phyloP scores from a whole-genome alignment of 257 asterid species.

The Paraleonurus japonicus region DNA sequence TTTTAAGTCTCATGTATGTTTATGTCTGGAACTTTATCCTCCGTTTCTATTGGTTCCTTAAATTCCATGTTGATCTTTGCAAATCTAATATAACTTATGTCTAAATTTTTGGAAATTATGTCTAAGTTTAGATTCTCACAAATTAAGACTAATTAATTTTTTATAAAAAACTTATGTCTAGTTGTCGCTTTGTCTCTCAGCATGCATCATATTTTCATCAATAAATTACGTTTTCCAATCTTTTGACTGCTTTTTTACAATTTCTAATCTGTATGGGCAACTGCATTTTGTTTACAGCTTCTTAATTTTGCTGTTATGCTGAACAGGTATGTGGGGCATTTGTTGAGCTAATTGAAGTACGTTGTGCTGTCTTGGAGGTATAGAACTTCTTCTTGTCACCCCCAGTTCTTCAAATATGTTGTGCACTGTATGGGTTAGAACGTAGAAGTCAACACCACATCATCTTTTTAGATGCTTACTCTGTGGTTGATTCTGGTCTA shows the following conservation, averaged over 20 bases:
- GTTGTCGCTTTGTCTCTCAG: background rate
- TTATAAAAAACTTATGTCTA: too few relatives aligned
- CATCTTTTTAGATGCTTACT: background rate
- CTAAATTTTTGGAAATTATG: too few relatives aligned
- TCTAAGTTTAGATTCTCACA: background rate
- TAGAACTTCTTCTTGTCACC: slow-evolving; percentile 2
- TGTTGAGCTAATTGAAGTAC: slow-evolving; percentile 90
- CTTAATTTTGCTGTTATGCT: slow-evolving; percentile 22
- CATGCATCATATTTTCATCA: background rate
- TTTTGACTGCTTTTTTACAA: slow-evolving; percentile 12
- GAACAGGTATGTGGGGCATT: slow-evolving; percentile 94
- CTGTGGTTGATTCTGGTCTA: background rate
- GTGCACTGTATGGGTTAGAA: background rate
- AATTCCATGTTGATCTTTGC: background rate
- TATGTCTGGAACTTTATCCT: background rate
- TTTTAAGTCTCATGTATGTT: background rate
- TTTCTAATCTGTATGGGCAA: background rate
- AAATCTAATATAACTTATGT: background rate
- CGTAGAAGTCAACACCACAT: background rate
- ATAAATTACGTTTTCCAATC: background rate
- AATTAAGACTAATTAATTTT: too few relatives aligned
- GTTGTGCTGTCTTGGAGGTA: slow-evolving; percentile 83
- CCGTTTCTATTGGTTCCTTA: background rate
- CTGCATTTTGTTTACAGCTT: slow-evolving; percentile 14
- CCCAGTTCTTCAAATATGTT: slow-evolving; percentile 8